phyloP scores from a whole-genome alignment of 345 rosid genomes.

The Euphorbia peplus region DNA sequence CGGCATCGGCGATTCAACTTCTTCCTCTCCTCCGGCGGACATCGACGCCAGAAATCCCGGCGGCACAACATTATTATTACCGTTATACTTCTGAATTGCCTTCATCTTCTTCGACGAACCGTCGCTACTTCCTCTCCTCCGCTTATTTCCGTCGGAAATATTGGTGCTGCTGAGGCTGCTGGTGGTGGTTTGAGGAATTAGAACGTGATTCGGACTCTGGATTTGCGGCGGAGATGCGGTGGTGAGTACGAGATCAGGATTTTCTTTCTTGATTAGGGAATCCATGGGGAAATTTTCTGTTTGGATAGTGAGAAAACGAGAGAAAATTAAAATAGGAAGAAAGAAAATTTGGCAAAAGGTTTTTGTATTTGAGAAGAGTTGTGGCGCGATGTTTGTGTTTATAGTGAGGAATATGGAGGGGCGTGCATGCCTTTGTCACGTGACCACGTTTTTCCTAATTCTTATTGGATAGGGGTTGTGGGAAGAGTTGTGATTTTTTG shows the following conservation, averaged over 20 bases:
- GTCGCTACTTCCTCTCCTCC: background rate
- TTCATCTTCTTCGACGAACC: background rate
- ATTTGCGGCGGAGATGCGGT: background rate
- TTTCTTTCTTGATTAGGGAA: background rate
- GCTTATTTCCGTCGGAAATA: background rate
- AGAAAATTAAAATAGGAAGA: too few relatives aligned
- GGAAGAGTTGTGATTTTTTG: too few relatives aligned
- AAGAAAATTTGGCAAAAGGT: background rate
- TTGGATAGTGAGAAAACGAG: too few relatives aligned
- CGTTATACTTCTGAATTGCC: background rate
- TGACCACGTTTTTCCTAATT: too few relatives aligned
- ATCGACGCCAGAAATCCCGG: constrained; percentile 6
- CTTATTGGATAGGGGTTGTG: too few relatives aligned
- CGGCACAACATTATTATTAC: background rate
- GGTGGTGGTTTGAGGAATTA: background rate
- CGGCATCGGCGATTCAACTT: background rate
- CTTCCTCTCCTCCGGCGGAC: too few relatives aligned
- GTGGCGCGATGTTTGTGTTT: too few relatives aligned
- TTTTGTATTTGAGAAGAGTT: background rate
- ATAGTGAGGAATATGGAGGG: too few relatives aligned
- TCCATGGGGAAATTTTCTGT: background rate
- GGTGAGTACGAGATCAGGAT: too few relatives aligned
- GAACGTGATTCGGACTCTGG: too few relatives aligned
- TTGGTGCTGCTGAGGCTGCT: background rate
- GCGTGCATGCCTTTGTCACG: too few relatives aligned